These are phyloP conservation scores for Viridothelium virens DNA, from an alignment of 495 filamentous ascomycete species.

Conservation along the genomic window DNA sequence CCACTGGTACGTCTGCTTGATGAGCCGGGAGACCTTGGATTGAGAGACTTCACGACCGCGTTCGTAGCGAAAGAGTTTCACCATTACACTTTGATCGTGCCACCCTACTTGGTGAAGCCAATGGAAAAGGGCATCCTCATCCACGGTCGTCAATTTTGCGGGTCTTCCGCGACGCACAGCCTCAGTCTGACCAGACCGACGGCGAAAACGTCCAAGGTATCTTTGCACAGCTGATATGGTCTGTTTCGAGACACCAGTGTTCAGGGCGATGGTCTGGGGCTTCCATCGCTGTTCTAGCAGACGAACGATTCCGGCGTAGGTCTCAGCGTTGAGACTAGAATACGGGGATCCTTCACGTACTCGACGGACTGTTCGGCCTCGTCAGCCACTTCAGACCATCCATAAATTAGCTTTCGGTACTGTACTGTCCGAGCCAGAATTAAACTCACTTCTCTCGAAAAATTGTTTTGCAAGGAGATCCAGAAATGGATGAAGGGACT, in stretches of 20 bases:
- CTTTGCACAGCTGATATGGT: neutral
- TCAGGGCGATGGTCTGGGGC: neutral
- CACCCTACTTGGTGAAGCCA: neutral
- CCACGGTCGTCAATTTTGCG: neutral
- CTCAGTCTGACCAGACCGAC: neutral
- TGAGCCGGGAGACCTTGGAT: neutral
- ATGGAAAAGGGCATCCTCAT: constrained; percentile 1
- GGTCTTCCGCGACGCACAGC: neutral
- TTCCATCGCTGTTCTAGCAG: neutral
- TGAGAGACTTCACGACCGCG: constrained; percentile 7
- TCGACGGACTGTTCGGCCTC: neutral
- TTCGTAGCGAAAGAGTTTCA: constrained; percentile 2
- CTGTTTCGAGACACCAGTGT: neutral
- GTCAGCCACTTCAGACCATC: neutral
- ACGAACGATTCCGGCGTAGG: neutral
- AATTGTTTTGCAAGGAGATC: neutral
- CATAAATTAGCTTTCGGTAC: neutral
- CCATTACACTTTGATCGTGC: constrained; percentile 9
- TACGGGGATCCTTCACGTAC: neutral
- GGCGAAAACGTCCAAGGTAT: neutral
- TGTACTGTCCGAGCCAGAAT: neutral
- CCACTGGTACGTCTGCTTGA: neutral
- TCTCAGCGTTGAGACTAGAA: neutral
- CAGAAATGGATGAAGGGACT: too few relatives aligned
- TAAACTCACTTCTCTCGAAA: neutral